Percentiles rank a stretch among this genome's conserved stretches.
These are phyloP conservation scores for Ganoderma boninense DNA, from an alignment of 1,284 basidiomycete species.

Conservation along the genomic window DNA sequence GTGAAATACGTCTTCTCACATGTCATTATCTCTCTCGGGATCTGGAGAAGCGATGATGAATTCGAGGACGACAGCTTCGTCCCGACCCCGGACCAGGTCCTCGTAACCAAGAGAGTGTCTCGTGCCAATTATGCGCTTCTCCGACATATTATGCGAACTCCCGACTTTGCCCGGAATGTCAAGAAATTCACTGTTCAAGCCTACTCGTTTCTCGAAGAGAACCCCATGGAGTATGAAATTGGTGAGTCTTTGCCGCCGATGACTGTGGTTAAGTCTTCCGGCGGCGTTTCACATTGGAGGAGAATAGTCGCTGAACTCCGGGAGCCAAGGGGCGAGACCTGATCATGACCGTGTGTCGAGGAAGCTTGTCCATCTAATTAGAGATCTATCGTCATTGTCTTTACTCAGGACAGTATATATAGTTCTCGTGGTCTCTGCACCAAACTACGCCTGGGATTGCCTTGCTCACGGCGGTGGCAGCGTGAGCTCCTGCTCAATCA, in stretches of 20 bases:
- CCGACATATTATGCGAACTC: slow-evolving; percentile 17
- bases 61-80: not conserved
- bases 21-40: not conserved
- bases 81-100: not conserved
- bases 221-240: slow-evolving; percentile 14
- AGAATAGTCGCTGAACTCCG: no score
- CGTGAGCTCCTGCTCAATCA: no score
- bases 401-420: no score
- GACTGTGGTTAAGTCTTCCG: not conserved
- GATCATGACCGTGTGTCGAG: no score
- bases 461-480: no score
- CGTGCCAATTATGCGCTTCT: slow-evolving; percentile 11
- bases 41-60: slow-evolving; percentile 2
- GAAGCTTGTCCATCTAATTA: no score
- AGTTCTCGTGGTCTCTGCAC: no score
- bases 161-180: slow-evolving; percentile 23
- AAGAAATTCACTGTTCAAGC: slow-evolving; percentile 23
- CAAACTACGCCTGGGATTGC: no score
- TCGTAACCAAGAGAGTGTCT: not conserved
- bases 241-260: not conserved
- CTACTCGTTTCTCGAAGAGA: not conserved
- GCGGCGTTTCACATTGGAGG: no score
- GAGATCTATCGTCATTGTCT: no score
- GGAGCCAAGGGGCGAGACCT: no score
- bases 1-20: slow-evolving; percentile 4